phyloP scores from a whole-genome alignment of 1,139 yeast species.

The Pichia norvegensis region DNA sequence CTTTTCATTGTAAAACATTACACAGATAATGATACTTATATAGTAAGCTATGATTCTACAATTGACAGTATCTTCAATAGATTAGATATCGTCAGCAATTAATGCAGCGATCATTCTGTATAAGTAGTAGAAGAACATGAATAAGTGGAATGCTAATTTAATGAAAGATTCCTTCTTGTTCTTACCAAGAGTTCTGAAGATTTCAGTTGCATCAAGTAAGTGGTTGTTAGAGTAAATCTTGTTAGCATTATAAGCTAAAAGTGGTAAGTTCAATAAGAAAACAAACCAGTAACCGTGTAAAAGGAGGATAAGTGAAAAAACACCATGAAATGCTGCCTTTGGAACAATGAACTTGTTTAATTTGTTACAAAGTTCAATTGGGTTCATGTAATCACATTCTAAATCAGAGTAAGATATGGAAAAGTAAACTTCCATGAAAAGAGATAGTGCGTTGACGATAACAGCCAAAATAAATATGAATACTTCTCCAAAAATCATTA shows the following conservation, averaged over 20 bases:
- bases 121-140: constrained; percentile 90
- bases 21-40: neutral
- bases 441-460: constrained; percentile 72
- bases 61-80: neutral
- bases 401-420: constrained; percentile 89
- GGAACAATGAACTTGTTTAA: constrained; percentile 86
- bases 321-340: constrained; percentile 80
- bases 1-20: neutral
- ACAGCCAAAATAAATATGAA: constrained; percentile 81
- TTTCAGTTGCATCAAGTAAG: constrained; percentile 94
- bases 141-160: constrained; percentile 84
- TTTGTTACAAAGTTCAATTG: constrained; percentile 91
- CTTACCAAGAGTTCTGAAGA: constrained; percentile 85
- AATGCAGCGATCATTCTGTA: constrained; percentile 96
- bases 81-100: constrained; percentile 51
- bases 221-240: constrained; percentile 70
- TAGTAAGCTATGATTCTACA: neutral
- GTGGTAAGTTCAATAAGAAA: constrained; percentile 77
- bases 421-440: constrained; percentile 86
- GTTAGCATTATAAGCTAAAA: constrained; percentile 74
- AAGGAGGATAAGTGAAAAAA: constrained; percentile 62
- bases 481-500: constrained; percentile 25
- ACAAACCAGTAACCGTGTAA: constrained; percentile 92
- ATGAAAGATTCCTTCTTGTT: constrained; percentile 89
- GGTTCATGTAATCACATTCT: constrained; percentile 93